These are phyloP conservation scores for Diaporthe aspalathi DNA, from an alignment of 2,329 filamentous ascomycete species.

Conservation along the genomic window DNA sequence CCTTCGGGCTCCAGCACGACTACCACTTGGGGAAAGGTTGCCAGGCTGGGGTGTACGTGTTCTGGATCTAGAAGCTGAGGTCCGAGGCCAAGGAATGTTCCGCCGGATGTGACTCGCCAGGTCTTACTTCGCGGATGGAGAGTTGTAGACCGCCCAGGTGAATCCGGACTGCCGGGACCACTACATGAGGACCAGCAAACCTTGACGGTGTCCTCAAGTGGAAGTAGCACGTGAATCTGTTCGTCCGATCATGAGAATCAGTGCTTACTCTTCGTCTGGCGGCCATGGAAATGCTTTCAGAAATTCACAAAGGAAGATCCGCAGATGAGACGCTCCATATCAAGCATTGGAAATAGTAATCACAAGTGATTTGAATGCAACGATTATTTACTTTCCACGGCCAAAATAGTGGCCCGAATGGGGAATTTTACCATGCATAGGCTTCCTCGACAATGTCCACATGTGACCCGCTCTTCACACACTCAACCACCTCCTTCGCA, in stretches of 20 bases:
- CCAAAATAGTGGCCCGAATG: background rate
- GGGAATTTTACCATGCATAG: conserved; percentile 41
- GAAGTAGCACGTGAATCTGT: background rate
- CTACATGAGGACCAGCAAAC: background rate
- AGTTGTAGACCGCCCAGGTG: background rate
- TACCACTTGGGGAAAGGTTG: background rate
- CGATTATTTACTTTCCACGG: background rate
- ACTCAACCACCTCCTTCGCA: conserved; percentile 40
- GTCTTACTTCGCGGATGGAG: background rate
- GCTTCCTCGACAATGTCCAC: conserved; percentile 43
- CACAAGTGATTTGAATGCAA: background rate
- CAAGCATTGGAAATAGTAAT: background rate
- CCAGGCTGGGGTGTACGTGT: background rate
- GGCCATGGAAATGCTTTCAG: no score
- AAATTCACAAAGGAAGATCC: no score
- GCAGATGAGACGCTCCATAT: background rate
- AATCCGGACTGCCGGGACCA: conserved; percentile 7
- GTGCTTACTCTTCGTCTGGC: background rate
- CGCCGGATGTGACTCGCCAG: background rate
- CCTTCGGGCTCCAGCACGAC: background rate
- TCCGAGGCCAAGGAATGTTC: background rate
- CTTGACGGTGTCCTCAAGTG: no score
- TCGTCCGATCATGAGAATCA: background rate
- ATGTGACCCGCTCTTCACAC: conserved; percentile 41
- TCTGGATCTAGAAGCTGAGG: background rate